phyloP scores from a whole-genome alignment of 352 stramenopile species.

The Blastocystis hominis region DNA sequence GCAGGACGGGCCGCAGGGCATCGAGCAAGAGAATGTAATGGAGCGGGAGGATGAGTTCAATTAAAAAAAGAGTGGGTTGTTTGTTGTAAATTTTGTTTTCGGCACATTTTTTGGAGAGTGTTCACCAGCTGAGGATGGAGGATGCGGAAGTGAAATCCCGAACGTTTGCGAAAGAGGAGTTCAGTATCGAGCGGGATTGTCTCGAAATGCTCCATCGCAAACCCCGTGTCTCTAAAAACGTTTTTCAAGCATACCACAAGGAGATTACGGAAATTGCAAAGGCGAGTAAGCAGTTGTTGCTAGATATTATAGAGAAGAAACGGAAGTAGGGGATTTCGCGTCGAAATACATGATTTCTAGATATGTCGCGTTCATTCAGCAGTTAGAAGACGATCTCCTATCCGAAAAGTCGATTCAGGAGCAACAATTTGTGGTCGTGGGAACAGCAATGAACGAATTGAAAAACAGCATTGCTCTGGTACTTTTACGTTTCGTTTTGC shows the following conservation, averaged over 20 bases:
- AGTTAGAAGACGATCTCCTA: constrained; percentile 1
- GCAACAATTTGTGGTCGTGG: background rate
- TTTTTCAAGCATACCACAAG: constrained; percentile 30
- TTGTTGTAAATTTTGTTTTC: background rate
- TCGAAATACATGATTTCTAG: background rate
- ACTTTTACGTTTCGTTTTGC: background rate
- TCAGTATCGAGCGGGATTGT: constrained; percentile 5
- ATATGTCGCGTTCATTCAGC: background rate
- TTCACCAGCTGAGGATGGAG: background rate
- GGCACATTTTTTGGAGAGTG: background rate
- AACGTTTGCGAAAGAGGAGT: background rate
- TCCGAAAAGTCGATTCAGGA: background rate
- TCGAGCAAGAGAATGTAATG: background rate
- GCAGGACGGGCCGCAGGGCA: background rate
- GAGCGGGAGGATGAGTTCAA: constrained; percentile 40
- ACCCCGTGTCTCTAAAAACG: background rate
- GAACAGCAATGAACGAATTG: background rate
- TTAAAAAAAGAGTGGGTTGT: background rate
- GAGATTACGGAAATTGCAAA: constrained; percentile 29
- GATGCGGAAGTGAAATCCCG: background rate
- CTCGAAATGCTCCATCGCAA: background rate
- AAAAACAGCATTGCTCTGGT: background rate
- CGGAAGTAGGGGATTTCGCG: background rate
- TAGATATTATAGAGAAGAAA: constrained; percentile 32
- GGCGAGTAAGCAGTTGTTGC: constrained; percentile 9